Percentiles rank a stretch among this genome's conserved stretches.
Evolutionary conservation across 2,329 filamentous ascomycete genomes (phyloP).

Genomic region (Aspergillus ustus): DNA sequence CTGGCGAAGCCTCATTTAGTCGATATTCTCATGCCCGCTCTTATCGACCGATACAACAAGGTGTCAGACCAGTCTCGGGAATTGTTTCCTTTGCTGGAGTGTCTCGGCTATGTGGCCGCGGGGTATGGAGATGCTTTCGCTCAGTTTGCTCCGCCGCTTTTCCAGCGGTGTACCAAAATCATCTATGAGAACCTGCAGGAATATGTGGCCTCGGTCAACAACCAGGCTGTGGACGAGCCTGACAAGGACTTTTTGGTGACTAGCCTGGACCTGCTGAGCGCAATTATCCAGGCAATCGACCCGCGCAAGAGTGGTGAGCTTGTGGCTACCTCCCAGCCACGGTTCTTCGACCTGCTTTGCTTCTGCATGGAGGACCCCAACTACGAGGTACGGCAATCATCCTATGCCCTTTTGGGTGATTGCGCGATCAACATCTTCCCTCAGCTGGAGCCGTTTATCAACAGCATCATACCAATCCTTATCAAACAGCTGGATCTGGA

Average conservation of each 20-base stretch:
- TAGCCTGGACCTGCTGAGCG: constrained; percentile 88
- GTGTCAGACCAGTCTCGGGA: constrained; percentile 89
- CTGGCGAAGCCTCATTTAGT: constrained; percentile 82
- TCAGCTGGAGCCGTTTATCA: constrained; percentile 75
- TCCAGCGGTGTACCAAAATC: constrained; percentile 84
- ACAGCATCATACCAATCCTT: constrained; percentile 75
- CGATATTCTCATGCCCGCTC: constrained; percentile 85
- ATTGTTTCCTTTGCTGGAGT: constrained; percentile 94
- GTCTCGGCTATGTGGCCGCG: constrained; percentile 89
- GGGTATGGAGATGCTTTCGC: constrained; percentile 82
- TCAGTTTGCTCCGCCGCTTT: constrained; percentile 84
- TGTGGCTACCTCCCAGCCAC: constrained; percentile 74
- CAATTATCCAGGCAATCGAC: constrained; percentile 88
- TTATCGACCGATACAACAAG: constrained; percentile 85
- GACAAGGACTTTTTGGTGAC: constrained; percentile 98
- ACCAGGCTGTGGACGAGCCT: constrained; percentile 73
- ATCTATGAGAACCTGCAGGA: constrained; percentile 91
- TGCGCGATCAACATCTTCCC: constrained; percentile 90
- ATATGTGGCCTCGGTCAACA: constrained; percentile 69
- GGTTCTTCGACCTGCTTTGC: constrained; percentile 86
- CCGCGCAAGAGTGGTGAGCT: constrained; percentile 74
- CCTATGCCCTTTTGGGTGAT: constrained; percentile 92
- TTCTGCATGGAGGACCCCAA: constrained; percentile 91
- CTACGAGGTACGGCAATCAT: constrained; percentile 94
- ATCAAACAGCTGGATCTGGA: constrained; percentile 86